Base-by-base conservation (phyloP, 2,329 filamentous ascomycete genomes). In the Bertia moriformis region DNA sequence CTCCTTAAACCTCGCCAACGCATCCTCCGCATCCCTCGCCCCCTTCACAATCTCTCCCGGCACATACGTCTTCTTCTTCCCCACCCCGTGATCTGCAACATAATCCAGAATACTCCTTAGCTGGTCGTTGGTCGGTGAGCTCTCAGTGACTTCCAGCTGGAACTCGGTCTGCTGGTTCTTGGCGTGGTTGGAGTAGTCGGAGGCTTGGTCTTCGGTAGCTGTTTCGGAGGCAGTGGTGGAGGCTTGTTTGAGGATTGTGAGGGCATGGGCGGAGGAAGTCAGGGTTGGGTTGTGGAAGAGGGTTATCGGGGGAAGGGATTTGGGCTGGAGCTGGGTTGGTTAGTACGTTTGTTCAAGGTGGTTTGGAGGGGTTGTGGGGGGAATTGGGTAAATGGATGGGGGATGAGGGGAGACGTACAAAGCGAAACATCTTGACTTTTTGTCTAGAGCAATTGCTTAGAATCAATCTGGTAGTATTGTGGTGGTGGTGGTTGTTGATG, bases 211-310 rank as follows among this genome's bases (percentile, higher is more conserved):
- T 53, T 78, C 66, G 2, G 83, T 85, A 7, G 85, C 75, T 17
- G 71, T 67, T 43, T 77, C 67, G 20, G 72, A 59, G 12, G 84
- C 77, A 37, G 74, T 75, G 37, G 81, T 78, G 18, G 83, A 83
- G 20, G 77, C 71, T 61, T 89, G 78, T 64, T 91, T 93, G 43
- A 96, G 73, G 39, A 93, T 63, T 32, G 73, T 79, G 44, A 80
- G 73, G 20, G 82, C 81, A 43, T 81, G 76, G 38, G 74, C 66
- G 3, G 88, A 95, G 46, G 80, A 69, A 17, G 81, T 73, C 40
- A 73, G 72, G 50, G 69, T 71, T 42, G 89, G 74, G 60, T 84
- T 83, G 72, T 95, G 88, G 70, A 96, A 98, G 67, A 98, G 79
- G 44, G 89, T 96, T 56, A 96, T 76, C 48, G 93, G 84, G 66